These are phyloP conservation scores for Populus tomentosa DNA, from an alignment of 441 rosid genomes.

Conservation along the genomic window DNA sequence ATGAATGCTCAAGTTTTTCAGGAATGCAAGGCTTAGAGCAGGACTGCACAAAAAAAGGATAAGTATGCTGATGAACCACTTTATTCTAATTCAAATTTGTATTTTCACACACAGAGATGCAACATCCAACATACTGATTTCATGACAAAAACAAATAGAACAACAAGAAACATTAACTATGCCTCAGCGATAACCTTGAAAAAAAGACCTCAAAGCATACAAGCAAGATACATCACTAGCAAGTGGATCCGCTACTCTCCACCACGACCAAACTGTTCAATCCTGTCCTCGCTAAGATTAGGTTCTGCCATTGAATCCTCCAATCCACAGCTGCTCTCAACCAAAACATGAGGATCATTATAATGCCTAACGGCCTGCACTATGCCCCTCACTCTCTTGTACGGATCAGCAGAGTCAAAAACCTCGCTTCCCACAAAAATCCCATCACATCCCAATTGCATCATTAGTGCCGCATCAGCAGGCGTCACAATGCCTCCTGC, in stretches of 20 bases:
- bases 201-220: slow-evolving; percentile 1
- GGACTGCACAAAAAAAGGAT: neutral
- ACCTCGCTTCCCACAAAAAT: slow-evolving; percentile 62
- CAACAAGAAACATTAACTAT: neutral
- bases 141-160: neutral
- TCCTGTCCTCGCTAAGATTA: slow-evolving; percentile 46
- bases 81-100: slow-evolving; percentile 10
- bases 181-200: neutral
- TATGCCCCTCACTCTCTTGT: slow-evolving; percentile 47
- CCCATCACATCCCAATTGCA: slow-evolving; percentile 89
- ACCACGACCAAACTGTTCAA: slow-evolving; percentile 35
- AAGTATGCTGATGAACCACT: neutral
- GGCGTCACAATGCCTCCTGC: slow-evolving; percentile 79
- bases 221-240: slow-evolving; percentile 20
- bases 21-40: neutral
- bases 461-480: slow-evolving; percentile 81
- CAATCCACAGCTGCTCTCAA: slow-evolving; percentile 53
- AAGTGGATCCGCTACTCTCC: slow-evolving; percentile 15
- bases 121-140: slow-evolving; percentile 3
- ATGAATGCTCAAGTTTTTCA: neutral
- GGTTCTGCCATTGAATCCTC: slow-evolving; percentile 47
- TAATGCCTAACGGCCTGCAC: slow-evolving; percentile 83
- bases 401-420: slow-evolving; percentile 57
- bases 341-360: slow-evolving; percentile 71
- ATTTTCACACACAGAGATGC: slow-evolving; percentile 8